Percentiles rank a stretch among this genome's conserved stretches.
These are phyloP conservation scores for Colletotrichum nymphaeae DNA, from an alignment of 2,329 filamentous ascomycete species.

Conservation along the genomic window DNA sequence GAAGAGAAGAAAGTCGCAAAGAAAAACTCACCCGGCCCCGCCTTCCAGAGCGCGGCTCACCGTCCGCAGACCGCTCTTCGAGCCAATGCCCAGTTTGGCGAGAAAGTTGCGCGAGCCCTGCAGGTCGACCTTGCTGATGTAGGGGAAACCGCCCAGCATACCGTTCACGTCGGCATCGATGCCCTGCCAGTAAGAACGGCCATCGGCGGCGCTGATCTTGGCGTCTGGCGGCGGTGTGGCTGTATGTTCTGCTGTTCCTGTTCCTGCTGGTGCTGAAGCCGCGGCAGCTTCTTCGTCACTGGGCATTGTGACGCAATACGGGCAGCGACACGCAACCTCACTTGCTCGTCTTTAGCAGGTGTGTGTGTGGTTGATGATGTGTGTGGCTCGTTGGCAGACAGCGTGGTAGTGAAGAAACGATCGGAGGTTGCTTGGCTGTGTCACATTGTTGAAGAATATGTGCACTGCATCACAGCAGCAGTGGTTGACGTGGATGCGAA, in stretches of 20 bases:
- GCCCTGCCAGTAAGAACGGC: conserved; percentile 59
- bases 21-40: conserved; percentile 50
- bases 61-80: conserved; percentile 46
- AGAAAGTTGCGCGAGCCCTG: conserved; percentile 76
- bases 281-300: conserved; percentile 1
- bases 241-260: neutral
- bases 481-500: neutral
- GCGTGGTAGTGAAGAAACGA: conserved; percentile 28
- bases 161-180: conserved; percentile 66
- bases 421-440: conserved; percentile 14
- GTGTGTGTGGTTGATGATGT: neutral
- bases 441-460: conserved; percentile 32
- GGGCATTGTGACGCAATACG: conserved; percentile 20
- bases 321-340: conserved; percentile 9
- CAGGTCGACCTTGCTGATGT: conserved; percentile 76
- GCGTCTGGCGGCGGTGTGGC: conserved; percentile 44
- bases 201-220: conserved; percentile 48
- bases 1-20: neutral
- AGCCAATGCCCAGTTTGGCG: conserved; percentile 67
- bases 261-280: conserved; percentile 13
- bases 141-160: conserved; percentile 81
- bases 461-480: conserved; percentile 12
- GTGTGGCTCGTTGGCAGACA: conserved; percentile 14
- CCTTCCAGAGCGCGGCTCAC: conserved; percentile 49
- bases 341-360: neutral